Evolutionary conservation across 2,329 filamentous ascomycete genomes (phyloP), one percentile per base, ranked within the genome.

Genomic region (Bretziella fagacearum): DNA sequence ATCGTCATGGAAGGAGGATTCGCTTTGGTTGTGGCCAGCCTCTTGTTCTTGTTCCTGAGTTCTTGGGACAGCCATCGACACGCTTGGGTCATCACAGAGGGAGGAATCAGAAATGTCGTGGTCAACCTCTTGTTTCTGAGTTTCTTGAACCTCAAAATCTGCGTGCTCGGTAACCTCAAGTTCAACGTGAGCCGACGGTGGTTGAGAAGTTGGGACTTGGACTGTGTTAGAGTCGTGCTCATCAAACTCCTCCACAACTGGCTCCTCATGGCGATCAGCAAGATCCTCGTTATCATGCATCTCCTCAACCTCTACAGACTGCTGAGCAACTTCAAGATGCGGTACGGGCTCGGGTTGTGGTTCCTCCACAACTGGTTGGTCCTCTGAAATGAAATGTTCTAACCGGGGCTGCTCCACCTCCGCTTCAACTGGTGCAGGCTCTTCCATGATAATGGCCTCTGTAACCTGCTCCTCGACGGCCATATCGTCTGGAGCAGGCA

Each of bases 1-100:
- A 32, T 52, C 27, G 25, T 47, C 13, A 23, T 48, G 29, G 4
- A 44, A 44, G 17, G 45, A 44, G 15, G 46, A 36, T 17, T 25
- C 29, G 35, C 7, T 32, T 11, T 18, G 40, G 26, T 23, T 32
- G 10, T 32, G 26, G 8, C 6, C n/a, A 17, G 17, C 27, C 4
- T 32, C 8, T 3, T 44, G 10, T 20, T n/a, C n/a, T n/a, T n/a
- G n/a, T n/a, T n/a, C n/a, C n/a, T n/a, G n/a, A n/a, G n/a, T n/a
- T n/a, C n/a, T n/a, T n/a, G n/a, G n/a, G n/a, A n/a, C n/a, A 20
- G 18, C 40, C 7, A 43, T n/a, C 11, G 26, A 18, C 13, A 30
- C 17, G 11, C 40, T 43, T 7, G 40, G 40, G 3, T 43, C 40
- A n/a, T n/a, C n/a, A n/a, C n/a, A n/a, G n/a, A n/a, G 18, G 18